Base-by-base conservation (phyloP, 1,284 basidiomycete species). In the Prillingera fragicola region DNA sequence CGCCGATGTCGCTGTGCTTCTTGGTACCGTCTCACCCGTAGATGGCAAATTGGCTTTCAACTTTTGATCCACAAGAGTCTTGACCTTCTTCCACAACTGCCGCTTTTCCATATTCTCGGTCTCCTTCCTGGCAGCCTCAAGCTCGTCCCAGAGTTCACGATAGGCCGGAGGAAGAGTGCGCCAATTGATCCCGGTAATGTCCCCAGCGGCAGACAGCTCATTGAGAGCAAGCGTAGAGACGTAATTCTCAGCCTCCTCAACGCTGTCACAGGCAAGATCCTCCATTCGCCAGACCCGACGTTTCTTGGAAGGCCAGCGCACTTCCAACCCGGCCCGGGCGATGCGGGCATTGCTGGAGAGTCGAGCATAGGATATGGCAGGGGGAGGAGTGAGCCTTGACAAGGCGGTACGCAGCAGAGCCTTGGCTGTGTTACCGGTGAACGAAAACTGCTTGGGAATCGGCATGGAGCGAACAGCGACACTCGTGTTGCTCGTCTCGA, bases 91-190 rank as follows among this genome's bases (percentile, higher is more conserved):
- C 89, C 89, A 94, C 2, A 80, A 69, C 8, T 69, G 71, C 23
- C 87, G 75, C 62, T 90, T 89, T 27, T 75, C 76, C 15, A 64
- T 69, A 49, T 90, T 81, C 39, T 85, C 81, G 33, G 74, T 74
- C 8, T 67, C 58, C 57, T 83, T 85, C 48, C 86, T 76, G 23
- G 74, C 70, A 5, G 63, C 67, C 59, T 92, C 88, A 18, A 97
- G 73, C 69, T 96, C 89, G 47, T 90, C 85, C 95, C 95, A 99
- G 28, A 97, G 74, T 60, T 91, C 86, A 45, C 90, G 79, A 66
- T 84, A 95, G 9, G 80, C 78, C 0, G 83, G 75, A n/a, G 91
- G 88, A 18, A 98, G 75, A 9, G 80, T 65, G 52, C 85, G 51
- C 61, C 67, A 68, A 38, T 67, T 70, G 13, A 67, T 54, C 1